A percentile compares a stretch with the other conserved stretches of the same genome.
Conservation (phyloP, 495 filamentous ascomycete genomes). For the Apodospora peruviana region DNA sequence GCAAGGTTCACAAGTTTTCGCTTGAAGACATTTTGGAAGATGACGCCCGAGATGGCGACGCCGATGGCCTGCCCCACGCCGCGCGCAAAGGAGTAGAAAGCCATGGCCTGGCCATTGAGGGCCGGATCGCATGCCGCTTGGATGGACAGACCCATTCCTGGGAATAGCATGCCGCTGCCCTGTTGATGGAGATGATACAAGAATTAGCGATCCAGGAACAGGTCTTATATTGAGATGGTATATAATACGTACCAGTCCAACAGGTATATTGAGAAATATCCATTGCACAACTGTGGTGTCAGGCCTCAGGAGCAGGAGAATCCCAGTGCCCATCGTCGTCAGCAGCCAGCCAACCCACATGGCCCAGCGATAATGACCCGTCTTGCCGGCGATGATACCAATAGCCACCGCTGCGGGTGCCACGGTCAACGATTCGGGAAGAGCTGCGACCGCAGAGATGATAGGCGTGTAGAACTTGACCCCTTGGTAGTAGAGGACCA, state of each 20-base stretch:
- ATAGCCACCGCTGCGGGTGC: conserved; percentile 25
- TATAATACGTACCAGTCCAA: conserved; percentile 26
- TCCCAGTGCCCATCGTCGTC: conserved; percentile 36
- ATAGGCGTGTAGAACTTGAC: conserved; percentile 51
- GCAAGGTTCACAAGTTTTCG: conserved; percentile 38
- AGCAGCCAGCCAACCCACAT: conserved; percentile 50
- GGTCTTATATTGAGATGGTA: background rate
- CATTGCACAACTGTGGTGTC: conserved; percentile 40
- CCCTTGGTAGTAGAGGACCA: conserved; percentile 60
- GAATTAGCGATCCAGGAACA: background rate
- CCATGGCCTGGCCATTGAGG: conserved; percentile 31
- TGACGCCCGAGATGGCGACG: conserved; percentile 47
- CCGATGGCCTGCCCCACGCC: conserved; percentile 45
- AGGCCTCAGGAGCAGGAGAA: conserved; percentile 40
- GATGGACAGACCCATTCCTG: conserved; percentile 39
- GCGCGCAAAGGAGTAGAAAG: conserved; percentile 53
- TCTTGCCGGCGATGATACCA: conserved; percentile 30
- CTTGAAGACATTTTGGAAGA: conserved; percentile 59
- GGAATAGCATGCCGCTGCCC: conserved; percentile 48
- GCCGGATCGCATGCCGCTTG: conserved; percentile 32
- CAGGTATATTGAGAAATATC: conserved; percentile 46
- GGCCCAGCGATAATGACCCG: conserved; percentile 44
- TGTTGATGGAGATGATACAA: background rate
- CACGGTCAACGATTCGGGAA: conserved; percentile 48
- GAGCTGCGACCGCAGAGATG: conserved; percentile 50